Conservation (phyloP, 1,139 yeast species). For the Taphrina deformans region DNA sequence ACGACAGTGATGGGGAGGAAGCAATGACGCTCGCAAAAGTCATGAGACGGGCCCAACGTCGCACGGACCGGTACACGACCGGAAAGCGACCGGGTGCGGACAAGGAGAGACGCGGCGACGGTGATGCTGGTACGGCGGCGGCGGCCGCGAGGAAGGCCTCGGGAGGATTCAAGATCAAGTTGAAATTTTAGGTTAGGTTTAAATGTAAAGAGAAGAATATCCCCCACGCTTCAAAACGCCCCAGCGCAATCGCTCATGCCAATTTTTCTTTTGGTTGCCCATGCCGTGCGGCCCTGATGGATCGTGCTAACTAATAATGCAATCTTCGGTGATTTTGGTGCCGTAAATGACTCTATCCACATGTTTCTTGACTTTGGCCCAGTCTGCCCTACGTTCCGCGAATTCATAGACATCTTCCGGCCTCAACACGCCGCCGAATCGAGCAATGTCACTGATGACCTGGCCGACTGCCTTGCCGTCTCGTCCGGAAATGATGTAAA, state of each 20-base stretch:
- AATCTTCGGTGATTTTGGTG: slow-evolving; percentile 12
- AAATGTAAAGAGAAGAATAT: too few species aligned
- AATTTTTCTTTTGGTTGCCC: not conserved
- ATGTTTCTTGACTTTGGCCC: slow-evolving; percentile 71
- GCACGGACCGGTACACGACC: not conserved
- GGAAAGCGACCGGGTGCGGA: not conserved
- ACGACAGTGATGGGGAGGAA: slow-evolving; percentile 17
- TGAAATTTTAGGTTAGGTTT: slow-evolving; percentile 3
- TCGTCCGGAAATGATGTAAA: slow-evolving; percentile 71
- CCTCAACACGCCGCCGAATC: slow-evolving; percentile 83
- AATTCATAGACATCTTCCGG: slow-evolving; percentile 94
- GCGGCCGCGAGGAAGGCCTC: not conserved
- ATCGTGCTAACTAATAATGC: slow-evolving; percentile 24
- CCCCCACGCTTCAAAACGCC: not conserved
- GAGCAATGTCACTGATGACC: slow-evolving; percentile 75
- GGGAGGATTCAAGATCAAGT: slow-evolving; percentile 16
- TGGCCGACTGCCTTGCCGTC: slow-evolving; percentile 83
- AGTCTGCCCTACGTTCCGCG: slow-evolving; percentile 83
- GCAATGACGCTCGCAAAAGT: slow-evolving; percentile 13
- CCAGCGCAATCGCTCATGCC: not conserved
- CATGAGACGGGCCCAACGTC: slow-evolving; percentile 14
- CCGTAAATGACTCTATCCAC: slow-evolving; percentile 98
- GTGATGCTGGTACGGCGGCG: not conserved
- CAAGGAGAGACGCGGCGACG: not conserved
- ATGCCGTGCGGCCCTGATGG: not conserved